Evolutionary conservation across 2,329 filamentous ascomycete species (phyloP).

Genomic region (Aspergillus pseudoterreus): DNA sequence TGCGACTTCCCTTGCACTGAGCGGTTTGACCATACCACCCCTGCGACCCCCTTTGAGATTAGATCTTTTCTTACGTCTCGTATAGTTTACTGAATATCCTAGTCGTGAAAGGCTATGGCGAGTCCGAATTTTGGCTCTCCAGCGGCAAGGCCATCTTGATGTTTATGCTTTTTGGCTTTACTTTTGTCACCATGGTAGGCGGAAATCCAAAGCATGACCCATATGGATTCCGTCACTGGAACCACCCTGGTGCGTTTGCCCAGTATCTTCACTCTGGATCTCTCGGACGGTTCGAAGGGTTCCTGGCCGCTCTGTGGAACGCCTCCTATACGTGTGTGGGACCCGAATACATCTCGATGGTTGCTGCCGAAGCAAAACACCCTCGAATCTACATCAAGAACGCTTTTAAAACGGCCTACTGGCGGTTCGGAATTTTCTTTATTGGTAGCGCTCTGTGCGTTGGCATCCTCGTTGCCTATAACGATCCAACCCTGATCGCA

Average conservation of each 20-base stretch:
- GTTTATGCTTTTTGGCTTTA: constrained; percentile 65
- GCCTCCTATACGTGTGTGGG: constrained; percentile 63
- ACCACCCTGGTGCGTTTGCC: constrained; percentile 61
- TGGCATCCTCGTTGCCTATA: constrained; percentile 65
- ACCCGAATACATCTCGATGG: constrained; percentile 59
- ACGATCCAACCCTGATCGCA: constrained; percentile 53
- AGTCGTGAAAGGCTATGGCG: constrained; percentile 66
- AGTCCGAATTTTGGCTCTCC: constrained; percentile 51
- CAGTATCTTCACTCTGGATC: constrained; percentile 58
- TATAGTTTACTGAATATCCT: constrained; percentile 60
- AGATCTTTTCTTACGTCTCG: not conserved
- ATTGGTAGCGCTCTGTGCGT: constrained; percentile 67
- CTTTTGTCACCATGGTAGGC: constrained; percentile 75
- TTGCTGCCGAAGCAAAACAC: constrained; percentile 65
- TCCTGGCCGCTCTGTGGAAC: constrained; percentile 68
- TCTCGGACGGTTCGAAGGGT: constrained; percentile 52
- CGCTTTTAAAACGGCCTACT: constrained; percentile 73
- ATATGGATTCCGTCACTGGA: constrained; percentile 67
- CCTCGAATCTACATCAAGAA: constrained; percentile 65
- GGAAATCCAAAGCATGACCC: constrained; percentile 68
- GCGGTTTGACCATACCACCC: not conserved
- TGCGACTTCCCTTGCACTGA: not conserved
- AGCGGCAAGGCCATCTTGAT: constrained; percentile 65
- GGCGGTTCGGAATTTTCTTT: constrained; percentile 72
- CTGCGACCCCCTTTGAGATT: not conserved